Conservation (phyloP, 2,329 filamentous ascomycete genomes). For the Botrytis fragariae region DNA sequence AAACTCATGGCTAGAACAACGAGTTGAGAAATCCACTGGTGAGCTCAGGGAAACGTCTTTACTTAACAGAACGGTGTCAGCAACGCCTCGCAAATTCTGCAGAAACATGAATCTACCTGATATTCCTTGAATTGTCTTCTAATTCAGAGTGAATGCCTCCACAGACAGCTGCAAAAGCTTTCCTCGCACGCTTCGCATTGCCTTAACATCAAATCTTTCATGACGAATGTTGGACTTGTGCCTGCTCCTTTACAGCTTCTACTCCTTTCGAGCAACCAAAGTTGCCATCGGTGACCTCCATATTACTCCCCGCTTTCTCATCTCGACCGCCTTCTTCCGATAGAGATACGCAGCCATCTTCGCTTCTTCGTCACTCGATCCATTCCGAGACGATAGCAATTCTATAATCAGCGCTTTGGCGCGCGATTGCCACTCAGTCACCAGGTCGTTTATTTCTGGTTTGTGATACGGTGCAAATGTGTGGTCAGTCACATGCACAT, state of each 20-base stretch:
- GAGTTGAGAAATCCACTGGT: background rate
- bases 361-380: background rate
- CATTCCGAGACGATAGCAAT: background rate
- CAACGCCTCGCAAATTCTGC: too few relatives aligned
- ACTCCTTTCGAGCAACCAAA: background rate
- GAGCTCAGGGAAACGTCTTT: background rate
- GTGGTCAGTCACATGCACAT: background rate
- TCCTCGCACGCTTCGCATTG: background rate
- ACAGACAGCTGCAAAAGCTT: background rate
- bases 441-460: background rate
- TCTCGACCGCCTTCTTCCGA: background rate
- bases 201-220: background rate
- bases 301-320: background rate
- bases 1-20: too few relatives aligned
- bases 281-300: background rate
- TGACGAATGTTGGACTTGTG: background rate
- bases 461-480: background rate
- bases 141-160: background rate
- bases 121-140: background rate
- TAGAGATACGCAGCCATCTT: background rate
- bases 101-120: background rate
- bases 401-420: background rate
- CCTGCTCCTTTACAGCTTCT: background rate
- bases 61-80: background rate
- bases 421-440: background rate